Percentiles rank a stretch among this genome's conserved stretches.
Conservation (phyloP, 306 rosid genomes). For the Ceratonia siliqua region DNA sequence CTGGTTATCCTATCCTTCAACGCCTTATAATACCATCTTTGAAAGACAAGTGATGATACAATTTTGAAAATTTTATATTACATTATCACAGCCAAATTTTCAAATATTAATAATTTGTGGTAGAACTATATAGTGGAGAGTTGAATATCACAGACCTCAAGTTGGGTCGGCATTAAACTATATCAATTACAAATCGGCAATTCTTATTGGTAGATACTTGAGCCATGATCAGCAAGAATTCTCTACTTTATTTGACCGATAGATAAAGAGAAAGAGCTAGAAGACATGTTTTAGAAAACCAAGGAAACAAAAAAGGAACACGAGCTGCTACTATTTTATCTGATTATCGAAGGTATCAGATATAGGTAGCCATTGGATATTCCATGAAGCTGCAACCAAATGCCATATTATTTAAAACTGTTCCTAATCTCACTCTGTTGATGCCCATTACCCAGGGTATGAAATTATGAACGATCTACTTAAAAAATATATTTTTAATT, state of each 20-base stretch:
- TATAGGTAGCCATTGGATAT: neutral
- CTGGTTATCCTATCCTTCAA: neutral
- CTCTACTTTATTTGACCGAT: too few species aligned
- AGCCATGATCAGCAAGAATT: neutral
- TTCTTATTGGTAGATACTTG: neutral
- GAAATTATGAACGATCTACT: too few species aligned
- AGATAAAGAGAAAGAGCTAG: too few species aligned
- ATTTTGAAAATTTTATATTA: neutral
- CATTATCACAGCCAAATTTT: slow-evolving; percentile 4
- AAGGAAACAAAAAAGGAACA: too few species aligned
- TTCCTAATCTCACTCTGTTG: neutral
- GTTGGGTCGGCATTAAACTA: neutral
- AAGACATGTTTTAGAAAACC: neutral
- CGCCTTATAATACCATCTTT: neutral
- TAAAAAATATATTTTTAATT: too few species aligned
- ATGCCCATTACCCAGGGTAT: too few species aligned
- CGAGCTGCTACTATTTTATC: too few species aligned
- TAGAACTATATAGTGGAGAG: neutral
- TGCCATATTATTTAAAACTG: neutral
- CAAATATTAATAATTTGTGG: slow-evolving; percentile 32
- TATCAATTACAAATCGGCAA: neutral
- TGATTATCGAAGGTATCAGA: neutral
- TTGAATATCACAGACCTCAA: neutral
- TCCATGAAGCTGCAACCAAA: neutral
- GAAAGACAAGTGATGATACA: neutral